Evolutionary conservation across 495 filamentous ascomycete species (phyloP), one percentile per base, ranked within the genome.

Genomic region (Clohesyomyces aquaticus): DNA sequence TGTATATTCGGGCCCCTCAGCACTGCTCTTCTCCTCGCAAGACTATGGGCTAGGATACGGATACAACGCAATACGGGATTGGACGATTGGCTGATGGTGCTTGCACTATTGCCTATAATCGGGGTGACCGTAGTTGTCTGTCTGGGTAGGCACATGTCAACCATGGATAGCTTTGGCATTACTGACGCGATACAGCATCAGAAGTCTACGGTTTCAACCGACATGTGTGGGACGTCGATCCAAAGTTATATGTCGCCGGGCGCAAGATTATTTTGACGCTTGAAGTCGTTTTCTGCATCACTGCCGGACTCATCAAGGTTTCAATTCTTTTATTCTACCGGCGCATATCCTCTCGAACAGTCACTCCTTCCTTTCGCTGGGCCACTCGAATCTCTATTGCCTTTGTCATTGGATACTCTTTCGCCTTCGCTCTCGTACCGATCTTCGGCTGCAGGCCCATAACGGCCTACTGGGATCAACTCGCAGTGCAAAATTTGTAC

Each of bases 311-410:
- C 26, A 45, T 62, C 50, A 62, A 62, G 42, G 46, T 62, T 16
- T 62, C 59, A 49, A 62, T 62, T 29, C 38, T 71, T 8, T 42
- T 65, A 28, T 71, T 71, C 60, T 71, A 65, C 42, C 58, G 66
- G 4, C 68, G 68, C 21, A 41, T 71, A 18, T 55, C 65, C 21
- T 25, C 49, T 2, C 52, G 61, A 3, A 10, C 55, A 1, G 42
- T 71, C 2, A 61, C 68, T 3, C 49, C 32, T 8, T 18, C 22
- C 1, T 68, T 68, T 48, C 48, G 38, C 21, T 60, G 41, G 41
- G 47, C 54, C n/a, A 58, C 70, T 1, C 49, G 61, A 29, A 35
- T 55, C 18, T 29, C 19, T 12, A 71, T 71, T 27, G 61, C 16
- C 25, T 71, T 63, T 51, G 52, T 68, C 29, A 48, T 52, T 11